Conservation (phyloP, 2,329 filamentous ascomycete species). For the Colletotrichum godetiae region DNA sequence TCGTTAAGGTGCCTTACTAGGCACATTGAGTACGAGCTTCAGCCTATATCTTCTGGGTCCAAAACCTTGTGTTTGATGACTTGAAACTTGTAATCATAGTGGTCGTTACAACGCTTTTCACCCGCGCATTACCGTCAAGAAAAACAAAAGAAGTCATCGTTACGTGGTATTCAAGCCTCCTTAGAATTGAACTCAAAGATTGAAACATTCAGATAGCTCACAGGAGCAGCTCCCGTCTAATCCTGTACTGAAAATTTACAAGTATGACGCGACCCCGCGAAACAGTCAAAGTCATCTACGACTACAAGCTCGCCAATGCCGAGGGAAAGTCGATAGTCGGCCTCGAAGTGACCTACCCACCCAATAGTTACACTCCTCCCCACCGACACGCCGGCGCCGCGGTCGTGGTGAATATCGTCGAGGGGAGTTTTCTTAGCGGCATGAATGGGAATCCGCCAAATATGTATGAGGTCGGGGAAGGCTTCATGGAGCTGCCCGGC, state of each 20-base stretch:
- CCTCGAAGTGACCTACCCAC: constrained; percentile 50
- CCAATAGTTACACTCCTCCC: constrained; percentile 51
- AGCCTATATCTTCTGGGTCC: no score
- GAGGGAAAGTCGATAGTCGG: constrained; percentile 54
- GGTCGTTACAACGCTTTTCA: background rate
- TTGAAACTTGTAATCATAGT: background rate
- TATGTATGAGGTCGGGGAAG: constrained; percentile 49
- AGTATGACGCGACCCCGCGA: constrained; percentile 18
- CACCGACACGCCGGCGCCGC: constrained; percentile 58
- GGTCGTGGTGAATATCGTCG: constrained; percentile 51
- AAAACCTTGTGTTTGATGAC: background rate
- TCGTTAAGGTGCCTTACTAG: no score
- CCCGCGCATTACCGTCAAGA: background rate
- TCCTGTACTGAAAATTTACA: background rate
- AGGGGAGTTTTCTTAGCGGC: constrained; percentile 54
- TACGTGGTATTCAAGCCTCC: background rate
- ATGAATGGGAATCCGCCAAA: constrained; percentile 60
- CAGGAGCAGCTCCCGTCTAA: background rate
- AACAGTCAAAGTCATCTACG: constrained; percentile 22
- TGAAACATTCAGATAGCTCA: background rate
- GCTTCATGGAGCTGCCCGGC: constrained; percentile 56
- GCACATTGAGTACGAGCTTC: no score
- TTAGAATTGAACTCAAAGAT: background rate
- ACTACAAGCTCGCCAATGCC: constrained; percentile 49
- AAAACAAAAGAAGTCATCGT: background rate